phyloP scores from a whole-genome alignment of 495 filamentous ascomycete species.

The Aspergillus haitiensis region DNA sequence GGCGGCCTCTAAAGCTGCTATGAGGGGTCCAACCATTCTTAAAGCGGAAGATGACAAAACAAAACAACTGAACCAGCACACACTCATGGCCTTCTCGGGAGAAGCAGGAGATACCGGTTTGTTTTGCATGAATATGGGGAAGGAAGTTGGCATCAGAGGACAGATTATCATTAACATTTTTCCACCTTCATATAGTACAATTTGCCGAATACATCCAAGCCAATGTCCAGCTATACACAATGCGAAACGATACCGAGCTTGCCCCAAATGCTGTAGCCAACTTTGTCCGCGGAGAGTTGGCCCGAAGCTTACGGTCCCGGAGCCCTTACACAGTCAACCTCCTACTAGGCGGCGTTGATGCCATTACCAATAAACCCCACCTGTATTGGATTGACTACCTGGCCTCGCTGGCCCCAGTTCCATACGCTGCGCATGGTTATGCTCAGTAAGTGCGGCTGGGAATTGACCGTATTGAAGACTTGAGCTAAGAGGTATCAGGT shows the following conservation, averaged over 20 bases:
- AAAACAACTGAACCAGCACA: conserved; percentile 82
- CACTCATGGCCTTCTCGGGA: conserved; percentile 92
- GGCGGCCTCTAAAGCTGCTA: conserved; percentile 94
- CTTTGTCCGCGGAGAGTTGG: conserved; percentile 92
- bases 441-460: conserved; percentile 69
- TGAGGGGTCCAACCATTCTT: conserved; percentile 94
- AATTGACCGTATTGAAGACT: not conserved
- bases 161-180: conserved; percentile 30
- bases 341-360: conserved; percentile 87
- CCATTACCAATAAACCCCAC: conserved; percentile 79
- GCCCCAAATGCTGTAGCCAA: conserved; percentile 82
- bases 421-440: conserved; percentile 97
- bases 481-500: conserved; percentile 49
- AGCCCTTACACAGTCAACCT: conserved; percentile 96
- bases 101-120: conserved; percentile 95
- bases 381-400: conserved; percentile 98
- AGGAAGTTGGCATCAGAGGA: not conserved
- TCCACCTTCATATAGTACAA: conserved; percentile 65
- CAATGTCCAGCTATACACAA: conserved; percentile 95
- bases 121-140: conserved; percentile 12
- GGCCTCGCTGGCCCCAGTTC: conserved; percentile 79
- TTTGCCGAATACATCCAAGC: conserved; percentile 99
- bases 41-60: conserved; percentile 98
- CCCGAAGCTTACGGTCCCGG: conserved; percentile 81
- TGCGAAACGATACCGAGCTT: conserved; percentile 92